Evolutionary conservation across 768 basidiomycete genomes (phyloP).

Genomic region (Amanita fuliginea): DNA sequence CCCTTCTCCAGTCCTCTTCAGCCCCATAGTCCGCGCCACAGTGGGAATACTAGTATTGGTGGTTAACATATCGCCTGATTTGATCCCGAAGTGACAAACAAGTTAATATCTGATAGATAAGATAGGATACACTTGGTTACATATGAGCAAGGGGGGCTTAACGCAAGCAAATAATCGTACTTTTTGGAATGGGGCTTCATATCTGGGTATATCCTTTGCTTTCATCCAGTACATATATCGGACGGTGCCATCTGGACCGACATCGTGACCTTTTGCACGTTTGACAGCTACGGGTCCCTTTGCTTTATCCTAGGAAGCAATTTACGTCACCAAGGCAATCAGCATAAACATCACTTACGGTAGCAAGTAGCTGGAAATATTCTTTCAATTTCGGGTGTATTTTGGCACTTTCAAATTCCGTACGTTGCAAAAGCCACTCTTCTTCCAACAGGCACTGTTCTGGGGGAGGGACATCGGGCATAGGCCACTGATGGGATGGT

Average conservation of each 20-base stretch:
- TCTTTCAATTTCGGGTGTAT: conserved; percentile 22
- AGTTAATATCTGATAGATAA: conserved; percentile 69
- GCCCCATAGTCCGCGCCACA: conserved; percentile 41
- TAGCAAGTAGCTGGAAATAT: conserved; percentile 19
- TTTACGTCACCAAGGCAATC: background rate
- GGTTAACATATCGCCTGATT: conserved; percentile 5
- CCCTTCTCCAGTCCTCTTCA: conserved; percentile 37
- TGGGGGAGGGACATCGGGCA: conserved; percentile 48
- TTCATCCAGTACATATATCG: conserved; percentile 74
- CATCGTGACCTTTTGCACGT: conserved; percentile 32
- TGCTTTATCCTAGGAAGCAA: conserved; percentile 41
- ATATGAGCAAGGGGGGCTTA: conserved; percentile 3
- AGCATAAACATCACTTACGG: conserved; percentile 13
- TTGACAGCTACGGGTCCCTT: conserved; percentile 63
- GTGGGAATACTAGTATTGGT: conserved; percentile 37
- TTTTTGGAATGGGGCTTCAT: conserved; percentile 69
- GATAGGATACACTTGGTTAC: conserved; percentile 51
- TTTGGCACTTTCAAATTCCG: conserved; percentile 18
- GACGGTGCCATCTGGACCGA: conserved; percentile 33
- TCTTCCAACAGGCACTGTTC: conserved; percentile 59
- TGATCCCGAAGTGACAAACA: conserved; percentile 34
- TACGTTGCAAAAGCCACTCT: conserved; percentile 20
- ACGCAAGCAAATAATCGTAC: conserved; percentile 21
- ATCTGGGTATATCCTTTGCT: conserved; percentile 53
- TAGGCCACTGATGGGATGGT: conserved; percentile 53